Conservation (phyloP, 495 filamentous ascomycete species). For the Lepidopterella palustris region DNA sequence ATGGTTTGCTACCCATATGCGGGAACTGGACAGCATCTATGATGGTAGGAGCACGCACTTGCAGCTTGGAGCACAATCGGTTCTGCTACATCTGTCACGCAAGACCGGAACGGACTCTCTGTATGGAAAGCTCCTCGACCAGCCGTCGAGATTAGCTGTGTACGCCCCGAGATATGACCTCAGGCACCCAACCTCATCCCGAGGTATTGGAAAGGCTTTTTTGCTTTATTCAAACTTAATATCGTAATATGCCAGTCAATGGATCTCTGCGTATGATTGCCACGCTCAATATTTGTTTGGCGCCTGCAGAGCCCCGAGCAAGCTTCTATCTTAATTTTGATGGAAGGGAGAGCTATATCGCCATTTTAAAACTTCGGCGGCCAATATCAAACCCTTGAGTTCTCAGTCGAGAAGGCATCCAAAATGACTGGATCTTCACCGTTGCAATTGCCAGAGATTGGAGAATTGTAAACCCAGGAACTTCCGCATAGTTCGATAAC, state of each 20-base stretch:
- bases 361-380: not conserved
- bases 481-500: conserved; percentile 27
- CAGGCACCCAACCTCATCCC: not conserved
- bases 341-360: not conserved
- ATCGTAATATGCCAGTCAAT: conserved; percentile 28
- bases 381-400: not conserved
- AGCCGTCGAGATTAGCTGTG: conserved; percentile 5
- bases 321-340: conserved; percentile 15
- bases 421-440: no score
- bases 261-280: conserved; percentile 8
- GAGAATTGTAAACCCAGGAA: not conserved
- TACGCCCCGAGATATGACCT: not conserved
- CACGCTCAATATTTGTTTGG: not conserved
- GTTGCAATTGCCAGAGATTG: conserved; percentile 6
- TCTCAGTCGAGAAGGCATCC: not conserved
- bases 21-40: not conserved
- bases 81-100: conserved; percentile 17
- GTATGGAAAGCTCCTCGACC: conserved; percentile 12
- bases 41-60: conserved; percentile 10
- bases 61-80: conserved; percentile 26
- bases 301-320: not conserved
- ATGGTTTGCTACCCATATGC: conserved; percentile 26
- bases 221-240: conserved; percentile 21
- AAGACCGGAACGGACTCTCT: conserved; percentile 7
- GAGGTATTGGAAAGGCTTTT: conserved; percentile 7